Conservation (phyloP, 192 early-diverging fungal species). For the Phycomyces blakesleeanus region DNA sequence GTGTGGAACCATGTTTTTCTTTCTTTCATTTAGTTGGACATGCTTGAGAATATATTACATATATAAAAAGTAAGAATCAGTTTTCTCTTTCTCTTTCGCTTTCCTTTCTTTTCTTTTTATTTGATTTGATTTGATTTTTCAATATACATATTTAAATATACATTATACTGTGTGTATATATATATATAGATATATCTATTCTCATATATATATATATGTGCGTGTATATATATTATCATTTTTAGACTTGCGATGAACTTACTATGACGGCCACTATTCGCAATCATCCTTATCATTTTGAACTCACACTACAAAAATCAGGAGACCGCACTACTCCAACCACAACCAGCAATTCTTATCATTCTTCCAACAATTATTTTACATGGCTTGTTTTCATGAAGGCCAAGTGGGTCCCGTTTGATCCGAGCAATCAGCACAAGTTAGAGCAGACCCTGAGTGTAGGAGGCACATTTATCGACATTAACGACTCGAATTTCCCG, state of each 20-base stretch:
- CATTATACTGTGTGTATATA: too few relatives aligned
- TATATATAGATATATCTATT: too few relatives aligned
- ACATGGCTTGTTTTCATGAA: slow-evolving; percentile 25
- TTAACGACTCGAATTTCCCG: slow-evolving; percentile 24
- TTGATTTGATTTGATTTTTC: background rate
- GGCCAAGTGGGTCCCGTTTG: slow-evolving; percentile 22
- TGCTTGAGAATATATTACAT: too few relatives aligned
- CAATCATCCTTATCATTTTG: slow-evolving; percentile 23
- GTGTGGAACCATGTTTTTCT: background rate
- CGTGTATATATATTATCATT: too few relatives aligned
- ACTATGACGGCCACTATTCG: slow-evolving; percentile 11
- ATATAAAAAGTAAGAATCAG: too few relatives aligned
- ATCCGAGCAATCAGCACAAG: slow-evolving; percentile 19
- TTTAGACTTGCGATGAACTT: too few relatives aligned
- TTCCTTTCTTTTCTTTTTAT: too few relatives aligned
- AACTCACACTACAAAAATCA: slow-evolving; percentile 17
- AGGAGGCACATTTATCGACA: slow-evolving; percentile 28
- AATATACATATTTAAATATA: background rate
- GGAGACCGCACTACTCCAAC: background rate
- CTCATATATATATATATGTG: too few relatives aligned
- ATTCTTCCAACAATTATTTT: slow-evolving; percentile 2
- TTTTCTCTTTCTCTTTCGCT: too few relatives aligned
- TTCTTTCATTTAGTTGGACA: too few relatives aligned
- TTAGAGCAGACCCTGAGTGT: slow-evolving; percentile 23
- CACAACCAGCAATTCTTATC: background rate